These are phyloP conservation scores for Fusarium miscanthi DNA, from an alignment of 2,329 filamentous ascomycete genomes.

Conservation along the genomic window DNA sequence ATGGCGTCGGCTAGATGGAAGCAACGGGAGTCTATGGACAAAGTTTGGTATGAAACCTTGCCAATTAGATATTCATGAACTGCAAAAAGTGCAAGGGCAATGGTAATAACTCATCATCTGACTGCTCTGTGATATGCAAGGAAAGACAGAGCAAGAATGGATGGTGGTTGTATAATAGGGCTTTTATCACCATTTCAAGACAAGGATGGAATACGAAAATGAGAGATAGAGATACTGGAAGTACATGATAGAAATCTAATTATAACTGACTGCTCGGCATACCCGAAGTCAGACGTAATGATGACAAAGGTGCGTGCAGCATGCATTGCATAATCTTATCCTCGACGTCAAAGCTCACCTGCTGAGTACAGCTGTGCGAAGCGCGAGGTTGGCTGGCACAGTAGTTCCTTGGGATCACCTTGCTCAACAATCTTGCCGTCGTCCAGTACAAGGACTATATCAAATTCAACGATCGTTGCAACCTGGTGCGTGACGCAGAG, in stretches of 20 bases:
- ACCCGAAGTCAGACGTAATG: not conserved
- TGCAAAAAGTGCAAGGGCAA: rapidly evolving
- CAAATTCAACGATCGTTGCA: not conserved
- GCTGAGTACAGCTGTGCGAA: not conserved
- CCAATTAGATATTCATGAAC: rapidly evolving
- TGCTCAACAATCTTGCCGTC: not conserved
- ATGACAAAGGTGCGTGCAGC: not conserved
- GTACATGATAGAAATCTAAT: not conserved
- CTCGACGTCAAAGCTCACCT: not conserved
- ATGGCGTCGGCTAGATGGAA: not conserved
- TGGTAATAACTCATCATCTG: rapidly evolving
- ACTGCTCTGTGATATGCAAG: rapidly evolving
- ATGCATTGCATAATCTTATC: not conserved
- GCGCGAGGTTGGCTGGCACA: not conserved
- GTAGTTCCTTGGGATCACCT: not conserved
- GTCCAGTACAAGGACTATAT: not conserved
- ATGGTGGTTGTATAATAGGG: not conserved
- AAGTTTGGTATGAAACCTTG: rapidly evolving
- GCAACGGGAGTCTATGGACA: not conserved
- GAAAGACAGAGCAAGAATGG: rapidly evolving
- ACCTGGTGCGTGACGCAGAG: not conserved
- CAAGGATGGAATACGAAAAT: not conserved
- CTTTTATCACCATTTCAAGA: not conserved
- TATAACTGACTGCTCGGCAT: not conserved
- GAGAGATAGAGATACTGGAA: not conserved